Evolutionary conservation across 768 basidiomycete genomes (phyloP).

Genomic region (Boletellus ananas): DNA sequence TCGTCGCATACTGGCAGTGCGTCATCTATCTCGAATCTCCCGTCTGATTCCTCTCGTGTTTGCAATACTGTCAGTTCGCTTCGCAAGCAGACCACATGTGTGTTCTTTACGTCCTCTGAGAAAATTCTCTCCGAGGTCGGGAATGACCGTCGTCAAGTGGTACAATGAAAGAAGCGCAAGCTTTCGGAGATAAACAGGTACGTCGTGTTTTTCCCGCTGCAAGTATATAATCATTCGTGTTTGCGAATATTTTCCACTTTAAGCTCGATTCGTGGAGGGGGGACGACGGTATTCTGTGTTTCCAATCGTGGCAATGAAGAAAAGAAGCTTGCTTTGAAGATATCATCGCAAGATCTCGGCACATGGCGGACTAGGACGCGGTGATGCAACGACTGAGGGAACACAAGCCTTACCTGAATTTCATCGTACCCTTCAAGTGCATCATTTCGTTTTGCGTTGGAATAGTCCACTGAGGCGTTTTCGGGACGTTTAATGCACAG

Average conservation of each 20-base stretch:
- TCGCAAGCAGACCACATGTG: too few species aligned
- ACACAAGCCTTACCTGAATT: background rate
- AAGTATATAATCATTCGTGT: background rate
- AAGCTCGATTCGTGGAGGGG: background rate
- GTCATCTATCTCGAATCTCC: too few species aligned
- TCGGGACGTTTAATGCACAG: too few species aligned
- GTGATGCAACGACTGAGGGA: background rate
- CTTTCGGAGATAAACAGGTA: background rate
- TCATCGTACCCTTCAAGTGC: background rate
- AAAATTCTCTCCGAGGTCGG: background rate
- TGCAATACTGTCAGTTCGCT: too few species aligned
- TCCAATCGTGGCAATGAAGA: too few species aligned
- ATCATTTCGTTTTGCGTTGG: background rate
- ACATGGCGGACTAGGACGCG: background rate
- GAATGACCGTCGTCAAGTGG: background rate
- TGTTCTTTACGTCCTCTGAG: background rate
- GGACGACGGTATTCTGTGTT: background rate
- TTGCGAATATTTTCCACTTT: background rate
- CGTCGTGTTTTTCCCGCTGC: background rate
- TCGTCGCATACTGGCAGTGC: too few species aligned
- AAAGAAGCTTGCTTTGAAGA: too few species aligned
- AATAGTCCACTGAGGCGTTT: background rate
- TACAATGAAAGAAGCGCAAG: background rate
- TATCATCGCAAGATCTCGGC: background rate
- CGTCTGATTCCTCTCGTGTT: too few species aligned